A percentile compares a stretch with the other conserved stretches of the same genome.
Conservation (phyloP, 306 rosid genomes). For the Abrus precatorius region DNA sequence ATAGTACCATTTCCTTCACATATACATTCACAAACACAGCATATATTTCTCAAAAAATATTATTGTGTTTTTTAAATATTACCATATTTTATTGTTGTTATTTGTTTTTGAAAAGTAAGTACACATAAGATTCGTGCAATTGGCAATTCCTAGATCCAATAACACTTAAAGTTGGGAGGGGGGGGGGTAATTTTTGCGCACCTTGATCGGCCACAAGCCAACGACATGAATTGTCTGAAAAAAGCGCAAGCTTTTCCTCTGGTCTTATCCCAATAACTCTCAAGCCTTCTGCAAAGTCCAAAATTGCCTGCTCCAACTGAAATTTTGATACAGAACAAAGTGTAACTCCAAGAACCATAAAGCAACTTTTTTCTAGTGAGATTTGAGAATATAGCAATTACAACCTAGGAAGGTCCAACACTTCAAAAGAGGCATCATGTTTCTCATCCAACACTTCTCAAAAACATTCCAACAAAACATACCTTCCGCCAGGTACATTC, state of each 20-base stretch:
- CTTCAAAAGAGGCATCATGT: slow-evolving; percentile 17
- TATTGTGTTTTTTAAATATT: slow-evolving; percentile 1
- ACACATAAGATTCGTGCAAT: slow-evolving; percentile 33
- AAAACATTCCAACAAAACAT: not conserved
- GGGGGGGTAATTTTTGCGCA: slow-evolving; percentile 31
- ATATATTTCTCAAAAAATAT: not conserved
- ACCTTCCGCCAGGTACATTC: not conserved
- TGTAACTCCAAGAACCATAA: slow-evolving; percentile 15
- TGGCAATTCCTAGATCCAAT: slow-evolving; percentile 15
- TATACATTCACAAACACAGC: not conserved
- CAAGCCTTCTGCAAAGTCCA: slow-evolving; percentile 88
- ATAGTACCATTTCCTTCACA: slow-evolving; percentile 1
- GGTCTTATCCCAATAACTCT: slow-evolving; percentile 85
- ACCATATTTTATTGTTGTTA: not conserved
- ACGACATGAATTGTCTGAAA: slow-evolving; percentile 89
- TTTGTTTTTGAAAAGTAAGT: slow-evolving; percentile 1
- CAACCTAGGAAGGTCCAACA: slow-evolving; percentile 8
- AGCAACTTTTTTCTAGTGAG: not conserved
- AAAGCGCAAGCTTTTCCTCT: slow-evolving; percentile 85
- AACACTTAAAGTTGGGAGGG: not conserved
- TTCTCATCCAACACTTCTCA: not conserved
- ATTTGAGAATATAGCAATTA: not conserved
- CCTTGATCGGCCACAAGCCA: slow-evolving; percentile 99
- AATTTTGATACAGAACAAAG: slow-evolving; percentile 41
- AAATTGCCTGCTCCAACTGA: slow-evolving; percentile 86